A percentile compares a stretch with the other conserved stretches of the same genome.
phyloP scores from a whole-genome alignment of 129 eudicot genomes.

The Flaveria linearis region DNA sequence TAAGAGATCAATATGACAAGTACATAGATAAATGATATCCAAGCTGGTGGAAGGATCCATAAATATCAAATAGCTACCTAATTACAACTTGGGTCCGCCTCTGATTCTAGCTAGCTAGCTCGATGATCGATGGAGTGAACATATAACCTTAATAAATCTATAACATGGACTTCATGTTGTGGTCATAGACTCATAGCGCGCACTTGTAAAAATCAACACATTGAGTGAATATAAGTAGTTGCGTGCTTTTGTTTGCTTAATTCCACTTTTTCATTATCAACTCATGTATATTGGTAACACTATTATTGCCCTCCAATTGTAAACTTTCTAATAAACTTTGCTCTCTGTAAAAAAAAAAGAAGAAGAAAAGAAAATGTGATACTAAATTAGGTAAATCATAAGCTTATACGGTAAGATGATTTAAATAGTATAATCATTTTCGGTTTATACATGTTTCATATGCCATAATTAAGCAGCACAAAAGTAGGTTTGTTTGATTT shows the following conservation, averaged over 20 bases:
- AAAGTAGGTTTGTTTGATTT: slow-evolving; percentile 33
- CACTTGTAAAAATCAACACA: slow-evolving; percentile 29
- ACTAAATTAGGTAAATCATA: slow-evolving; percentile 31
- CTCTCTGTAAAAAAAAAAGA: slow-evolving; percentile 9
- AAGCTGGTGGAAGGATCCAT: neutral
- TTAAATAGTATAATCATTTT: slow-evolving; percentile 3
- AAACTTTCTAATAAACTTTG: slow-evolving; percentile 2
- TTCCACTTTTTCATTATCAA: slow-evolving; percentile 24
- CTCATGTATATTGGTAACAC: slow-evolving; percentile 5
- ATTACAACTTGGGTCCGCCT: no score
- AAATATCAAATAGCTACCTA: no score
- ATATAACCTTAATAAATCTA: slow-evolving; percentile 6
- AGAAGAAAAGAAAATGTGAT: neutral
- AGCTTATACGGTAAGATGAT: slow-evolving; percentile 9
- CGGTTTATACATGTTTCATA: slow-evolving; percentile 13
- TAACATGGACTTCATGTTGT: slow-evolving; percentile 30
- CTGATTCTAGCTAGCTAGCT: neutral
- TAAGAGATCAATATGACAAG: neutral
- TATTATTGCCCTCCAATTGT: slow-evolving; percentile 33
- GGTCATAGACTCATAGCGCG: no score
- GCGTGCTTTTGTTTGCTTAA: slow-evolving; percentile 31
- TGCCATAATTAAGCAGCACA: slow-evolving; percentile 7
- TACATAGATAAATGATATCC: neutral
- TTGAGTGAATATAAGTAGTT: slow-evolving; percentile 29
- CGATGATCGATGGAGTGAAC: neutral